Conservation (phyloP, 2,329 filamentous ascomycete species). For the Aspergillus jensenii region DNA sequence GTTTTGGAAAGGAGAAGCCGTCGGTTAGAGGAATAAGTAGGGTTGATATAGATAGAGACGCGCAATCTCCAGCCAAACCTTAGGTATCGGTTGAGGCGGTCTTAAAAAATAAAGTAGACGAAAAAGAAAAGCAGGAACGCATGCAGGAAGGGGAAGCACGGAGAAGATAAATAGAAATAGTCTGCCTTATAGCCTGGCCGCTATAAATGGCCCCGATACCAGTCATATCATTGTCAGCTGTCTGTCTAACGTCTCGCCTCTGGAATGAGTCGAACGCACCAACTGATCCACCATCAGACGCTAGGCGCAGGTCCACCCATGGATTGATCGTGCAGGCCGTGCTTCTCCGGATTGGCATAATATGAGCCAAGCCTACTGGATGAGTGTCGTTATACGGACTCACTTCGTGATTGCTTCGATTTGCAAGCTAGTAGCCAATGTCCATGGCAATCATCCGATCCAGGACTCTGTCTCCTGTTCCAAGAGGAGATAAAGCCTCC, state of each 20-base stretch:
- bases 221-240: constrained; percentile 15
- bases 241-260: constrained; percentile 7
- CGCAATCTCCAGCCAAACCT: constrained; percentile 1
- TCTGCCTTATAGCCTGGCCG: constrained; percentile 12
- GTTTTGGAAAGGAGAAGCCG: neutral
- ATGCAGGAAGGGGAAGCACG: constrained; percentile 9
- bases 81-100: neutral
- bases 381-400: constrained; percentile 7
- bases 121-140: constrained; percentile 9
- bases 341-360: neutral
- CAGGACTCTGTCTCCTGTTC: neutral
- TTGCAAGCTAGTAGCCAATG: neutral
- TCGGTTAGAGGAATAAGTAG: neutral
- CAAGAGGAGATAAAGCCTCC: constrained; percentile 4
- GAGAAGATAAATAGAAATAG: constrained; percentile 19
- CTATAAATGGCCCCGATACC: constrained; percentile 12
- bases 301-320: constrained; percentile 19
- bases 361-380: constrained; percentile 8
- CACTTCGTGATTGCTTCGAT: neutral
- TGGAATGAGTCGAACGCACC: neutral
- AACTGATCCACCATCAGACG: constrained; percentile 24
- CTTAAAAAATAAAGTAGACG: constrained; percentile 5
- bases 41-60: constrained; percentile 5
- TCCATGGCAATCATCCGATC: neutral
- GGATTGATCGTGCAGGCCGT: constrained; percentile 22